Evolutionary conservation across 805 yeast species (phyloP).

Genomic region (Candida arabinofermentans): DNA sequence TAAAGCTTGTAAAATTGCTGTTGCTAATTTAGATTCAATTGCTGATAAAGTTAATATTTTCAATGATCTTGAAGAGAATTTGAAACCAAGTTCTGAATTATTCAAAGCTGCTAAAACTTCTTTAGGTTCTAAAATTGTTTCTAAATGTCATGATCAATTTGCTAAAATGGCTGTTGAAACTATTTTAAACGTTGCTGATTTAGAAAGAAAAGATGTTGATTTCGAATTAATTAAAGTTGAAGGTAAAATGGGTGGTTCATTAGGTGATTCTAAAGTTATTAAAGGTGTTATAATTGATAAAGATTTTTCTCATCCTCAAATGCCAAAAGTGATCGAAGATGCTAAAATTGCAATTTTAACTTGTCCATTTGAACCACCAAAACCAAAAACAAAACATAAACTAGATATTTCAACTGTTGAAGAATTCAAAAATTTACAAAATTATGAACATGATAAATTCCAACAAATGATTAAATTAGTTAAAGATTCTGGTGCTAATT

Average conservation of each 20-base stretch:
- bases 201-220: conserved; percentile 91
- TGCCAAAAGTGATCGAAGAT: conserved; percentile 78
- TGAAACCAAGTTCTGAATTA: conserved; percentile 46
- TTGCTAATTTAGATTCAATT: conserved; percentile 64
- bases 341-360: conserved; percentile 93
- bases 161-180: conserved; percentile 98
- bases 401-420: conserved; percentile 90
- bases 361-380: conserved; percentile 99
- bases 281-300: conserved; percentile 93
- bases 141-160: conserved; percentile 88
- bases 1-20: conserved; percentile 92
- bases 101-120: conserved; percentile 93
- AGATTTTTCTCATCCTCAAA: conserved; percentile 97
- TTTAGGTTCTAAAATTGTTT: conserved; percentile 91
- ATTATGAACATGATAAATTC: conserved; percentile 88
- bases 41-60: conserved; percentile 37
- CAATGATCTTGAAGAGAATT: conserved; percentile 27
- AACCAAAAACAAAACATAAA: conserved; percentile 98
- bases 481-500: conserved; percentile 87
- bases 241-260: conserved; percentile 92
- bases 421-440: conserved; percentile 86
- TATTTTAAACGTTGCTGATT: conserved; percentile 86
- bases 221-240: conserved; percentile 94
- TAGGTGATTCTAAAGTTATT: conserved; percentile 79
- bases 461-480: conserved; percentile 84